phyloP scores from a whole-genome alignment of 225 moss, liverwort and hornwort genomes.

The Marchantia polymorpha region DNA sequence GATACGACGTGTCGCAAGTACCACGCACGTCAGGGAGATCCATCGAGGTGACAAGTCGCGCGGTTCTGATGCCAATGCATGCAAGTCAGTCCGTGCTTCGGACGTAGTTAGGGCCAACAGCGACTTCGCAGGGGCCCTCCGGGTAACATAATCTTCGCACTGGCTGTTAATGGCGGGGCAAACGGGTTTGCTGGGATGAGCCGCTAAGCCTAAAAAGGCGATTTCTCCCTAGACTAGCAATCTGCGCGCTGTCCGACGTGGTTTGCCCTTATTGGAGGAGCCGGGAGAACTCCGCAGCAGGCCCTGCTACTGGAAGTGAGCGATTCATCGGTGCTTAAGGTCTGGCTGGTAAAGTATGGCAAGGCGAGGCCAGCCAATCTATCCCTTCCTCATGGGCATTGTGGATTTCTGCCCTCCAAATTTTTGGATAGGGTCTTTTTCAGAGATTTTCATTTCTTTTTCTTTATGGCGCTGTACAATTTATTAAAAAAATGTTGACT shows the following conservation, averaged over 20 bases:
- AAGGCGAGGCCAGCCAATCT: neutral
- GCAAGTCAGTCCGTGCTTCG: slow-evolving; percentile 3
- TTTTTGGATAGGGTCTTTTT: slow-evolving; percentile 10
- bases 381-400: neutral
- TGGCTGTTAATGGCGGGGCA: neutral
- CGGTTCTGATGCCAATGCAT: slow-evolving; percentile 8
- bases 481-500: no score
- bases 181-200: neutral
- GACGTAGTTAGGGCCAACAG: slow-evolving; percentile 3
- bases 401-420: slow-evolving; percentile 1
- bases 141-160: neutral
- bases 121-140: neutral
- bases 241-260: neutral
- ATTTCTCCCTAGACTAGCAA: neutral
- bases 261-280: neutral
- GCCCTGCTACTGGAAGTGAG: neutral
- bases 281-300: neutral
- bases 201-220: neutral
- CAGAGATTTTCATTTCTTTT: neutral
- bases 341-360: neutral
- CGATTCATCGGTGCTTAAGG: neutral
- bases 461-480: neutral
- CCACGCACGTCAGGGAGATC: slow-evolving; percentile 10
- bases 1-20: slow-evolving; percentile 26
- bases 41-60: slow-evolving; percentile 22